Evolutionary conservation across 2,329 filamentous ascomycete species (phyloP).

Genomic region (Ilyonectria sp.): DNA sequence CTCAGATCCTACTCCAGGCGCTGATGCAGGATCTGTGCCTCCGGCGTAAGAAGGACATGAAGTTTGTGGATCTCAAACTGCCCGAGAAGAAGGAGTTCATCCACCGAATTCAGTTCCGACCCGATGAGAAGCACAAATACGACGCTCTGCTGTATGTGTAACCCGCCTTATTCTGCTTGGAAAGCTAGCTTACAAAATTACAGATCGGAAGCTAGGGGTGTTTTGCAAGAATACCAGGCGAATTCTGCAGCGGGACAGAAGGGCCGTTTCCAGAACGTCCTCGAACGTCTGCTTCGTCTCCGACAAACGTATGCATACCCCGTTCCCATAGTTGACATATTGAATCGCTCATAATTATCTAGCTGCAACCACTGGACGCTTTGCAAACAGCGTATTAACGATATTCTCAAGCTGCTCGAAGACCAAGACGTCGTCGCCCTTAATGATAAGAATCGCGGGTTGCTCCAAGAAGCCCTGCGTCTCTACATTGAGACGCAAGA

Average conservation of each 20-base stretch:
- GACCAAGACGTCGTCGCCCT: constrained; percentile 77
- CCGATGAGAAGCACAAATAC: constrained; percentile 84
- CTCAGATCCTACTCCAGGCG: constrained; percentile 77
- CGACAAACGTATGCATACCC: constrained; percentile 74
- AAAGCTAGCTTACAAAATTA: constrained; percentile 7
- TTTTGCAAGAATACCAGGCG: constrained; percentile 72
- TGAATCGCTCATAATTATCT: constrained; percentile 23
- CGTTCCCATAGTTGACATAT: neutral
- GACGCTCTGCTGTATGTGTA: constrained; percentile 76
- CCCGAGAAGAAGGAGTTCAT: constrained; percentile 85
- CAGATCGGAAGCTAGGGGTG: constrained; percentile 81
- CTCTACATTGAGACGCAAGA: constrained; percentile 86
- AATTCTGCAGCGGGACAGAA: constrained; percentile 59
- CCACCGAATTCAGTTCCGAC: constrained; percentile 80
- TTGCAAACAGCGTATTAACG: constrained; percentile 80
- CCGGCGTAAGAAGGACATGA: constrained; percentile 89
- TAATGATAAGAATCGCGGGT: constrained; percentile 78
- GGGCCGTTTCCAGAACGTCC: constrained; percentile 79
- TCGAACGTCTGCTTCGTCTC: constrained; percentile 86
- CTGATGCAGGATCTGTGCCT: constrained; percentile 87
- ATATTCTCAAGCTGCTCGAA: constrained; percentile 80
- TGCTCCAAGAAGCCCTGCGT: constrained; percentile 82
- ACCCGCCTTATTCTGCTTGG: neutral
- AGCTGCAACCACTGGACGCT: constrained; percentile 91
- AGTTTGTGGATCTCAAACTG: constrained; percentile 85